phyloP scores from a whole-genome alignment of 2,329 filamentous ascomycete genomes.

The Alternaria infectoria region DNA sequence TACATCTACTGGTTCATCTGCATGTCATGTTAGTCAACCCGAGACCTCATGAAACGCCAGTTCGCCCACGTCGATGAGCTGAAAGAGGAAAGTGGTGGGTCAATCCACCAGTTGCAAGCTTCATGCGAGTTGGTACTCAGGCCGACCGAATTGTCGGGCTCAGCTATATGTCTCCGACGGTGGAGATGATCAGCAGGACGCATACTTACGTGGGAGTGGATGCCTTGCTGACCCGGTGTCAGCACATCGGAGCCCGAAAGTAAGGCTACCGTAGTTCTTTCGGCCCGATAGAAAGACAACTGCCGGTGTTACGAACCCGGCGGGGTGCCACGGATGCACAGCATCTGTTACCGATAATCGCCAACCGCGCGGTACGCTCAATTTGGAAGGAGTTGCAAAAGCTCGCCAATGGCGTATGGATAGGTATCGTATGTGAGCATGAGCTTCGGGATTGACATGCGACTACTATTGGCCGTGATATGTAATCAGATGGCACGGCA shows the following conservation, averaged over 20 bases:
- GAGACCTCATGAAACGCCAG: not conserved
- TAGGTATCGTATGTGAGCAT: not conserved
- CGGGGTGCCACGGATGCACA: not conserved
- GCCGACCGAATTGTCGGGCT: not conserved
- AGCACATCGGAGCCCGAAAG: not conserved
- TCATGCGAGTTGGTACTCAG: not conserved
- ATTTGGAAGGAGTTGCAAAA: not conserved
- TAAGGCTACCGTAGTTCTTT: not conserved
- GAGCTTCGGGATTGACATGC: not conserved
- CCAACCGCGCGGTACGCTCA: not conserved
- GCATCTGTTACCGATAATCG: not conserved
- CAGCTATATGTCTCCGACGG: not conserved
- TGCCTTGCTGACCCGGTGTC: not conserved
- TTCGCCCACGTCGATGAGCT: not conserved
- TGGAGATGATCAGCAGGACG: conserved; percentile 1
- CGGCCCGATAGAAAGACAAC: not conserved
- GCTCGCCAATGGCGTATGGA: not conserved
- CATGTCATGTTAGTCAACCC: not conserved
- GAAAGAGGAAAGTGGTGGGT: not conserved
- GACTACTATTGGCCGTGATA: not conserved
- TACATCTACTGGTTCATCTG: not conserved
- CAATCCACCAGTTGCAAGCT: not conserved
- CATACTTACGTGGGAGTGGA: not conserved
- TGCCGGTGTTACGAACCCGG: not conserved
- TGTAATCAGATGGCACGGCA: not conserved